phyloP scores from a whole-genome alignment of 495 filamentous ascomycete genomes.

The Penicillium cataractarum region DNA sequence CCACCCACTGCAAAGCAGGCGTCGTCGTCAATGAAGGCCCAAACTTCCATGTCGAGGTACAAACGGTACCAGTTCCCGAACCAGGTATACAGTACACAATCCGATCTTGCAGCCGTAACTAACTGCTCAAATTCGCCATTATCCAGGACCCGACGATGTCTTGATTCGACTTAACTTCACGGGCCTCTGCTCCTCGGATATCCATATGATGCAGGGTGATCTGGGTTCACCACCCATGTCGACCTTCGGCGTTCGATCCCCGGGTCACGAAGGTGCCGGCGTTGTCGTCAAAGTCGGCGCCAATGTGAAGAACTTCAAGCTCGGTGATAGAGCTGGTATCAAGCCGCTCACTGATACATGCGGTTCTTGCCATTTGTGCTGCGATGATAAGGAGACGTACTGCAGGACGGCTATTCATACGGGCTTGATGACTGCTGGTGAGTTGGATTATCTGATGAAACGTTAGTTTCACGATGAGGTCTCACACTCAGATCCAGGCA shows the following conservation, averaged over 20 bases:
- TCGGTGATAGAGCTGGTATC: slow-evolving; percentile 62
- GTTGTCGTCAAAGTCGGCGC: slow-evolving; percentile 56
- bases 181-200: slow-evolving; percentile 52
- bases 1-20: slow-evolving; percentile 56
- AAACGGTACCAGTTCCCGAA: slow-evolving; percentile 55
- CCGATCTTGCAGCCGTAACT: not conserved
- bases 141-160: slow-evolving; percentile 49
- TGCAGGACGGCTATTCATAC: slow-evolving; percentile 39
- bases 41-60: slow-evolving; percentile 54
- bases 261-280: slow-evolving; percentile 61
- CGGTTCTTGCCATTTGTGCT: slow-evolving; percentile 53
- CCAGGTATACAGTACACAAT: slow-evolving; percentile 39
- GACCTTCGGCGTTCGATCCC: slow-evolving; percentile 47
- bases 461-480: too few relatives aligned
- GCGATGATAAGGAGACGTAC: slow-evolving; percentile 47
- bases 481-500: slow-evolving; percentile 42
- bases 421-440: slow-evolving; percentile 41
- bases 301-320: slow-evolving; percentile 55
- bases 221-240: slow-evolving; percentile 52
- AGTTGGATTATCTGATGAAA: not conserved
- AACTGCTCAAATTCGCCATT: too few relatives aligned
- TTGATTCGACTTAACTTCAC: slow-evolving; percentile 52
- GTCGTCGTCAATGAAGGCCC: slow-evolving; percentile 59
- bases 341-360: slow-evolving; percentile 60
- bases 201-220: slow-evolving; percentile 53